phyloP scores from a whole-genome alignment of 2,329 filamentous ascomycete genomes.

The Hysterium pulicare region DNA sequence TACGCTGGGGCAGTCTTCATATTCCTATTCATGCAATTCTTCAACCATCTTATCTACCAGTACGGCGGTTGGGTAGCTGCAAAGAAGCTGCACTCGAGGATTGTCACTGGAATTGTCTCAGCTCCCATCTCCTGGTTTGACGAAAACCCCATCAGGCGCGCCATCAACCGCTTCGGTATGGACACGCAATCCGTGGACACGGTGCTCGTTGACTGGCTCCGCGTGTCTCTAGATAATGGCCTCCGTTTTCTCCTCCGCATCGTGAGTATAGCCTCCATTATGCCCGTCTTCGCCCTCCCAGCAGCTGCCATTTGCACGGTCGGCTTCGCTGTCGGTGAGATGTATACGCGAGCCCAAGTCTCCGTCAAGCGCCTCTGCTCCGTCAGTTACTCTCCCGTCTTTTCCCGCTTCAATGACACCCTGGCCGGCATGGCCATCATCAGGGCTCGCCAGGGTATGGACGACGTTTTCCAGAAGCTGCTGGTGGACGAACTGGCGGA shows the following conservation, averaged over 20 bases:
- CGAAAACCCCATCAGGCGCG: neutral
- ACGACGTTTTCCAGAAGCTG: constrained; percentile 17
- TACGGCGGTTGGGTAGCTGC: constrained; percentile 58
- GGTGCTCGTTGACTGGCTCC: neutral
- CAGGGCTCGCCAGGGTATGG: constrained; percentile 50
- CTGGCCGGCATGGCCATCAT: constrained; percentile 52
- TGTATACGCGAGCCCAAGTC: constrained; percentile 51
- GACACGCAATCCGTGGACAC: neutral
- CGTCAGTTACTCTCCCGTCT: constrained; percentile 41
- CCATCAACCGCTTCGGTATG: neutral
- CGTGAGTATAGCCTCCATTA: neutral
- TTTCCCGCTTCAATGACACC: constrained; percentile 56
- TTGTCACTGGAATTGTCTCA: constrained; percentile 46
- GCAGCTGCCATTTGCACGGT: constrained; percentile 41
- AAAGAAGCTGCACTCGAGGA: constrained; percentile 50
- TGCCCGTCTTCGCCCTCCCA: neutral
- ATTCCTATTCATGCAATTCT: constrained; percentile 19
- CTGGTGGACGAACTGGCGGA: constrained; percentile 10
- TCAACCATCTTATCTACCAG: constrained; percentile 44
- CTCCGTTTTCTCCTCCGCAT: neutral
- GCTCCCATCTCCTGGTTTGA: neutral
- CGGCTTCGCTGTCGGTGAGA: constrained; percentile 48
- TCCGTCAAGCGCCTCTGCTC: constrained; percentile 43
- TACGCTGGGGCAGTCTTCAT: constrained; percentile 48
- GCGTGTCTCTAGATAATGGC: neutral